Percentiles rank a stretch among this genome's conserved stretches.
Evolutionary conservation across 2,329 filamentous ascomycete species (phyloP).

Genomic region (Paecilomyces variotii): DNA sequence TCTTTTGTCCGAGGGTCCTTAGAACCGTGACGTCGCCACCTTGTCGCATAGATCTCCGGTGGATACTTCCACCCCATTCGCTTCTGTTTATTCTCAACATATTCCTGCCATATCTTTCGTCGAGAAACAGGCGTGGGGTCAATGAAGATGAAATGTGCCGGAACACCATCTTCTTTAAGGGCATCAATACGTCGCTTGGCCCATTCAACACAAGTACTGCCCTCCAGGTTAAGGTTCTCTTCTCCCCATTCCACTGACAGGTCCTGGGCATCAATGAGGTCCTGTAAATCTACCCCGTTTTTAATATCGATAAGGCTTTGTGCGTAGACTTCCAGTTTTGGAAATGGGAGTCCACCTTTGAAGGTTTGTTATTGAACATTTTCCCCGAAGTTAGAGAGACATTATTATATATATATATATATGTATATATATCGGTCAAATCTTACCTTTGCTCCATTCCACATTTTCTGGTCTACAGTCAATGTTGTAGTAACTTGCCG

Average conservation of each 20-base stretch:
- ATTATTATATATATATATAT: background rate
- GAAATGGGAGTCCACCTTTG: constrained; percentile 10
- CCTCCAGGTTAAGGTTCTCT: constrained; percentile 6
- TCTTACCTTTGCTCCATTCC: constrained; percentile 10
- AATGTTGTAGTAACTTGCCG: constrained; percentile 10
- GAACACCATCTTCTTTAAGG: constrained; percentile 1
- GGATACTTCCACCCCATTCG: constrained; percentile 7
- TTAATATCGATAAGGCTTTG: constrained; percentile 13
- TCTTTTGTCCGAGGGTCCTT: constrained; percentile 1
- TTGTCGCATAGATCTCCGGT: constrained; percentile 4
- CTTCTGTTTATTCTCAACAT: constrained; percentile 3
- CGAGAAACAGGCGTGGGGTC: background rate
- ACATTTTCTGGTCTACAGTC: constrained; percentile 7
- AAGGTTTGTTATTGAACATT: background rate
- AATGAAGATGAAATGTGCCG: constrained; percentile 2
- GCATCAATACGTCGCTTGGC: background rate
- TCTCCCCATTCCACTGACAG: constrained; percentile 10
- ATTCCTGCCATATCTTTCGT: constrained; percentile 2
- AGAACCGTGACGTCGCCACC: constrained; percentile 3
- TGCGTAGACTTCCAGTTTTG: constrained; percentile 10
- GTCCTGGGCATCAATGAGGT: constrained; percentile 9
- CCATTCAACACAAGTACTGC: background rate
- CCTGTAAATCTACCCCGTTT: background rate
- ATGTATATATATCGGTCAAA: background rate
- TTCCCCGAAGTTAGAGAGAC: background rate